These are phyloP conservation scores for Ammopiptanthus mongolicus DNA, from an alignment of 306 rosid genomes.

Conservation along the genomic window DNA sequence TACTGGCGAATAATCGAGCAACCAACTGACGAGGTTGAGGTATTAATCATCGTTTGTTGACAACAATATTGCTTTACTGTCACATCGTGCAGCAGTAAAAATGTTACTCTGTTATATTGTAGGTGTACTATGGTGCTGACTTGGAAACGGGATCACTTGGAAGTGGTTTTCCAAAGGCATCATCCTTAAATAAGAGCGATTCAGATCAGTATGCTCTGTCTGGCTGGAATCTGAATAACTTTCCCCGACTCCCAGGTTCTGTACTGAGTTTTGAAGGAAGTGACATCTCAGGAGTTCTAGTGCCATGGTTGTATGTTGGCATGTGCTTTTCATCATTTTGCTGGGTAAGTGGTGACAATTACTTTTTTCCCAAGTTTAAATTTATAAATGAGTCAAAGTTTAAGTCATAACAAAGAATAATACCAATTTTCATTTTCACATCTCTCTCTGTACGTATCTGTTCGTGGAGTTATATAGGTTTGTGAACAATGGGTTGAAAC, in stretches of 20 bases:
- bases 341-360: slow-evolving; percentile 69
- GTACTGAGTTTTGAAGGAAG: slow-evolving; percentile 80
- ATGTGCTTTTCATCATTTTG: slow-evolving; percentile 99
- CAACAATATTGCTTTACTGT: background rate
- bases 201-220: slow-evolving; percentile 54
- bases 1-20: slow-evolving; percentile 92
- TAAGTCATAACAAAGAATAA: background rate
- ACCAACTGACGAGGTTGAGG: slow-evolving; percentile 94
- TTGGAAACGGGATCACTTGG: slow-evolving; percentile 80
- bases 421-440: background rate
- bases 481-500: background rate
- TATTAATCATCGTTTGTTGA: slow-evolving; percentile 21
- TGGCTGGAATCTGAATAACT: slow-evolving; percentile 94
- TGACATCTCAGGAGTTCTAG: slow-evolving; percentile 93
- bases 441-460: background rate
- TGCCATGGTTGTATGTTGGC: slow-evolving; percentile 97
- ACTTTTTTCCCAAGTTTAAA: background rate
- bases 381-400: background rate
- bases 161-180: slow-evolving; percentile 89
- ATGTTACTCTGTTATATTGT: slow-evolving; percentile 27
- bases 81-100: background rate
- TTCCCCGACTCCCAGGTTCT: slow-evolving; percentile 86
- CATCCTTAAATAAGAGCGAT: slow-evolving; percentile 35
- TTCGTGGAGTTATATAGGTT: background rate
- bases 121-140: slow-evolving; percentile 97